These are phyloP conservation scores for Pleurotus tuoliensis DNA, from an alignment of 768 basidiomycete species.

Conservation along the genomic window DNA sequence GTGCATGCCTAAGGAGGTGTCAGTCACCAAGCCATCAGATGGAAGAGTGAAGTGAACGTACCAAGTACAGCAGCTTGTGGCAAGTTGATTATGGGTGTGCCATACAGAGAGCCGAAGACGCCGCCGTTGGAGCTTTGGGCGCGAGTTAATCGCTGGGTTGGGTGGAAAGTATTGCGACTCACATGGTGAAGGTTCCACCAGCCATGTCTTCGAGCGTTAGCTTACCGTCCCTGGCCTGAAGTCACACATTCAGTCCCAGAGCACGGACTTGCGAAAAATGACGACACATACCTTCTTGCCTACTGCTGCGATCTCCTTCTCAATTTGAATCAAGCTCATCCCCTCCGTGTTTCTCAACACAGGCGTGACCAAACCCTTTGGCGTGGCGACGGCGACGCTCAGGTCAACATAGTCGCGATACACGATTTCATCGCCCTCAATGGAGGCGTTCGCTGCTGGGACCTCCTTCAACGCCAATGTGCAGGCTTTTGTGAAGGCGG, in stretches of 20 bases:
- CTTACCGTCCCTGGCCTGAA: slow-evolving; percentile 83
- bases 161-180: slow-evolving; percentile 22
- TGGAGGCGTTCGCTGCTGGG: slow-evolving; percentile 89
- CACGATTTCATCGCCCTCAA: slow-evolving; percentile 92
- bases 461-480: slow-evolving; percentile 85
- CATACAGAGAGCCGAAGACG: slow-evolving; percentile 95
- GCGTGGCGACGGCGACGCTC: slow-evolving; percentile 94
- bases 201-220: slow-evolving; percentile 98
- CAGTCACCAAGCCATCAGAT: background rate
- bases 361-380: slow-evolving; percentile 95
- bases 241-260: too few relatives aligned
- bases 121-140: slow-evolving; percentile 87
- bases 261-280: background rate
- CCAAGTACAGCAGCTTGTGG: slow-evolving; percentile 94
- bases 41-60: slow-evolving; percentile 19
- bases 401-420: slow-evolving; percentile 92
- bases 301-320: slow-evolving; percentile 85
- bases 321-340: slow-evolving; percentile 86
- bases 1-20: slow-evolving; percentile 69
- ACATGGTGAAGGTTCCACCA: slow-evolving; percentile 99
- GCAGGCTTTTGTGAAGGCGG: slow-evolving; percentile 88
- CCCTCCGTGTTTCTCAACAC: slow-evolving; percentile 88
- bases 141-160: slow-evolving; percentile 3
- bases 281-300: slow-evolving; percentile 72
- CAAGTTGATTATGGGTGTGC: slow-evolving; percentile 98